Evolutionary conservation across 305 asterid species (phyloP).

Genomic region (Nicotiana rustica): DNA sequence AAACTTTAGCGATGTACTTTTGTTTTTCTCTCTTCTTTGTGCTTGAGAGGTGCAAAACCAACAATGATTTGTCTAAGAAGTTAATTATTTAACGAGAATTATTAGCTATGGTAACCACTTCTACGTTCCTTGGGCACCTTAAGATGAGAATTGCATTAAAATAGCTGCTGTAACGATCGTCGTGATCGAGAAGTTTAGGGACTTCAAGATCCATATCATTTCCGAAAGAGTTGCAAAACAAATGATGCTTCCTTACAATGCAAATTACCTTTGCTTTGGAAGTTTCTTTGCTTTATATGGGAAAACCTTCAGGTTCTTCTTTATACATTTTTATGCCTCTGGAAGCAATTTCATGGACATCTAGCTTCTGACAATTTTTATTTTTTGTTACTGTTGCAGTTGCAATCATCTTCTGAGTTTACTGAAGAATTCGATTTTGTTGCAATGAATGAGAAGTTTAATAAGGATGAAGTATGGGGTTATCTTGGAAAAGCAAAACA

Average conservation of each 20-base stretch:
- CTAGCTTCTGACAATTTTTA: background rate
- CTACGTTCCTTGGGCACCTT: background rate
- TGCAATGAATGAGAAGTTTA: conserved; percentile 87
- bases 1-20: too few species aligned
- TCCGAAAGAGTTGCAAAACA: background rate
- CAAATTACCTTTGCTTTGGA: conserved; percentile 10
- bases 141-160: background rate
- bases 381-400: conserved; percentile 43
- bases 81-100: background rate
- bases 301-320: background rate
- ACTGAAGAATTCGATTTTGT: conserved; percentile 76
- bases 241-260: background rate
- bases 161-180: conserved; percentile 18
- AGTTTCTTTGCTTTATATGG: background rate
- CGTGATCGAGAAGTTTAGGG: conserved; percentile 9
- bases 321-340: background rate
- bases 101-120: background rate
- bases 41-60: background rate
- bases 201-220: conserved; percentile 6
- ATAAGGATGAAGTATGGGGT: conserved; percentile 88
- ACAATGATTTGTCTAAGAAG: background rate
- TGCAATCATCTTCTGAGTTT: conserved; percentile 50
- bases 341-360: background rate
- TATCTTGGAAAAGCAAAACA: conserved; percentile 71
- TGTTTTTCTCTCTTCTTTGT: too few species aligned